Evolutionary conservation across 805 yeast genomes (phyloP).

Genomic region (Metschnikowia lunata): DNA sequence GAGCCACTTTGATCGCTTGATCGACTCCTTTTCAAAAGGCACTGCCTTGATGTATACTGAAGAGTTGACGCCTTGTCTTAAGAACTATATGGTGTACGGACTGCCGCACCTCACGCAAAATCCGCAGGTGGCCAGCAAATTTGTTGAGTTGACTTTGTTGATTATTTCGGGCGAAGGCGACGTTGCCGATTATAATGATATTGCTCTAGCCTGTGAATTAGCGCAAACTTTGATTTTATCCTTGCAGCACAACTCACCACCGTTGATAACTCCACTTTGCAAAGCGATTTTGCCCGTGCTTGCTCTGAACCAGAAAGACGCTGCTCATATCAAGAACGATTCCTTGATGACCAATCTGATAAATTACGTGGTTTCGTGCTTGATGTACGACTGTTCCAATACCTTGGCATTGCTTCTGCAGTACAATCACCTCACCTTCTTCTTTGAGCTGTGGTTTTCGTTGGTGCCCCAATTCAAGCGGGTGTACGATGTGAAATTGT

Average conservation of each 20-base stretch:
- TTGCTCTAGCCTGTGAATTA: slow-evolving; percentile 55
- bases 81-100: slow-evolving; percentile 62
- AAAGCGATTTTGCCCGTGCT: slow-evolving; percentile 40
- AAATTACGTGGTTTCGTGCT: slow-evolving; percentile 59
- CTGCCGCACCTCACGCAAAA: slow-evolving; percentile 37
- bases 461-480: slow-evolving; percentile 52
- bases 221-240: slow-evolving; percentile 61
- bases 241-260: slow-evolving; percentile 44
- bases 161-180: slow-evolving; percentile 45
- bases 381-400: slow-evolving; percentile 55
- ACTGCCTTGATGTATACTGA: slow-evolving; percentile 65
- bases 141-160: slow-evolving; percentile 47
- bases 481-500: slow-evolving; percentile 78
- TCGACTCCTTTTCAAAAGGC: slow-evolving; percentile 30
- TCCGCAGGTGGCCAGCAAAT: slow-evolving; percentile 43
- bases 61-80: slow-evolving; percentile 69
- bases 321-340: slow-evolving; percentile 26
- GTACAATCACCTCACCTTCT: slow-evolving; percentile 30
- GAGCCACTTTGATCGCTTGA: slow-evolving; percentile 56
- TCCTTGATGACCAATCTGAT: slow-evolving; percentile 46
- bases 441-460: slow-evolving; percentile 67
- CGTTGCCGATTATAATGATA: slow-evolving; percentile 49
- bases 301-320: slow-evolving; percentile 20
- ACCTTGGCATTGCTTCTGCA: slow-evolving; percentile 51
- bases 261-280: slow-evolving; percentile 45